Base-by-base conservation (phyloP, 371 early-diverging fungal species). In the Rhizopus arrhizus region DNA sequence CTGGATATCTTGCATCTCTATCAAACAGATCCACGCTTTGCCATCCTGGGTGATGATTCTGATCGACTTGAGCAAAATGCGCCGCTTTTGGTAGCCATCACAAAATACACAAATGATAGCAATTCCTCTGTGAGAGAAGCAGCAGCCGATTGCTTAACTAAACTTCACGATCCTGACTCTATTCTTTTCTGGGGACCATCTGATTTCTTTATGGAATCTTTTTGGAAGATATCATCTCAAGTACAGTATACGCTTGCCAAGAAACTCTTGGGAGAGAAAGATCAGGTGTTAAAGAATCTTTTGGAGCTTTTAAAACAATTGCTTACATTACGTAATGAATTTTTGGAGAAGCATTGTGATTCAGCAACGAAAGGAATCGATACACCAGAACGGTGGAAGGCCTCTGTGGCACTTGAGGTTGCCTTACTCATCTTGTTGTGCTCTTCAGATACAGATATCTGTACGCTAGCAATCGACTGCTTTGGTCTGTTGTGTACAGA, bases 381-480 rank as follows among this genome's bases (percentile, higher is more conserved):
- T 58, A 80, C 84, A 7, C 82, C 83, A 16, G 91, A 92, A 55
- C 69, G 91, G 40, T 67, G 87, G 9, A 82, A 85, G 22, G 85
- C 90, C 3, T 78, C 82, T 15, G 82, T 89, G 34, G 84, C 88
- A 2, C 58, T 92, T 34, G 92, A 93, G 62, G 85, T 89, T 13
- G 84, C 89, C 0, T 74, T 92, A 15, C 68, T 91, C 8, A 85
- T 91, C 8, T 65, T 88, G 29, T 63, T 92, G 22, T 90, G 91
- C 51, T 87, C 86, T 2, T 69, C 90, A 2, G 89, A 90, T 46
- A 75, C 80, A 10, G 89, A 87, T 51, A 81, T 89, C 11, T 79
- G 83, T 53, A 73, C 74, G 2, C 69, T 75, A 51, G 75, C 83
- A 3, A 72, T 86, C 29, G 73, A 70, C 41, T 85, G 86, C 59